Percentiles rank a stretch among this genome's conserved stretches.
Conservation (phyloP, 345 rosid species). For the Schrenkiella parvula region DNA sequence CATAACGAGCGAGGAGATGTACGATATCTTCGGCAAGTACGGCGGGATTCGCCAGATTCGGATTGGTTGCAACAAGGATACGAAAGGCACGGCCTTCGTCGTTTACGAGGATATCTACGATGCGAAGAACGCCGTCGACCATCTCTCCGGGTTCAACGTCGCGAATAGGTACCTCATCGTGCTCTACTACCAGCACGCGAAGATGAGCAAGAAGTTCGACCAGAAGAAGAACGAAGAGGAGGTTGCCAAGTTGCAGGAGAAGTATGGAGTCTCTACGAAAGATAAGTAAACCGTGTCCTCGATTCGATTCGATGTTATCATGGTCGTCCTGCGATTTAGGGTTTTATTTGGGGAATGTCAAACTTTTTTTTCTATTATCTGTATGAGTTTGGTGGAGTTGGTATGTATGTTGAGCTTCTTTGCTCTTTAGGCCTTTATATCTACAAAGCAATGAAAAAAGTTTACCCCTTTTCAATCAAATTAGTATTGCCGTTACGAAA, state of each 20-base stretch:
- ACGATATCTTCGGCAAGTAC: conserved; percentile 97
- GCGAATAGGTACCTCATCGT: conserved; percentile 91
- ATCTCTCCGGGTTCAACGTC: conserved; percentile 95
- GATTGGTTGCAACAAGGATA: conserved; percentile 81
- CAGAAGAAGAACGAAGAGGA: conserved; percentile 92
- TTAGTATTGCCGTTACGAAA: background rate
- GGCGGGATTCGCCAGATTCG: conserved; percentile 98
- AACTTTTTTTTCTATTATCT: background rate
- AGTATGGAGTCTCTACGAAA: conserved; percentile 84
- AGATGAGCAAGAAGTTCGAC: conserved; percentile 94
- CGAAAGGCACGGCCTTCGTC: conserved; percentile 91
- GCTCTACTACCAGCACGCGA: conserved; percentile 83
- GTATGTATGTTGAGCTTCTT: background rate
- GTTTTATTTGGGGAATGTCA: conserved; percentile 7
- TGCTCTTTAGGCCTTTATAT: background rate
- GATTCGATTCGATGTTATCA: background rate
- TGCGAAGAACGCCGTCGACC: conserved; percentile 96
- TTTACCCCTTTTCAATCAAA: background rate
- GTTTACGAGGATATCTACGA: conserved; percentile 97
- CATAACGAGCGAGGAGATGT: conserved; percentile 99
- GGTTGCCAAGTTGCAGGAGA: conserved; percentile 81
- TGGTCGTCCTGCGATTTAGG: conserved; percentile 1
- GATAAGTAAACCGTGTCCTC: conserved; percentile 46
- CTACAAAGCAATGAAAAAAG: conserved; percentile 15
- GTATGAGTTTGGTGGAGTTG: background rate